Conservation (phyloP, 345 rosid species). For the Rubroshorea leprosula region DNA sequence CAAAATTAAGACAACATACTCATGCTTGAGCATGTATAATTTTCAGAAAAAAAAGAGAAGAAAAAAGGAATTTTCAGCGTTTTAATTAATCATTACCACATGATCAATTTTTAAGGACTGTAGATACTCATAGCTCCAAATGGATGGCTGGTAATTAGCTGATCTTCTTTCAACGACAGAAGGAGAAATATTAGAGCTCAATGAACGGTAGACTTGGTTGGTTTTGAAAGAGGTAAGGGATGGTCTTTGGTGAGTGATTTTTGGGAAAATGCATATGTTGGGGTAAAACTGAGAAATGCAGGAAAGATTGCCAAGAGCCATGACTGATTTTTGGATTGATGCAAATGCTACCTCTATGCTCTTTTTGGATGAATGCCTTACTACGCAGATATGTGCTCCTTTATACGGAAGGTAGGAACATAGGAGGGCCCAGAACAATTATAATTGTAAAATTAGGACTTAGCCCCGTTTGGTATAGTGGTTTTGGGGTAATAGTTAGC, state of each 20-base stretch:
- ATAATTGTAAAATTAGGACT: no score
- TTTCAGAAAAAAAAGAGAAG: neutral
- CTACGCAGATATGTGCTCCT: no score
- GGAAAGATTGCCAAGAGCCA: neutral
- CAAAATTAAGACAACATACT: neutral
- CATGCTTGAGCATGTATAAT: neutral
- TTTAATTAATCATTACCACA: neutral
- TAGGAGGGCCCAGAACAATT: no score
- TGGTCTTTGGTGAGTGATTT: neutral
- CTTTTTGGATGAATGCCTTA: no score
- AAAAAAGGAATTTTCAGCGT: no score
- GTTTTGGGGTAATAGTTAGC: no score
- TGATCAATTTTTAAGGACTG: neutral
- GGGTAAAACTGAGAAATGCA: neutral
- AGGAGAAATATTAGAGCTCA: neutral
- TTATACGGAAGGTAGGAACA: no score
- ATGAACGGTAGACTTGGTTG: neutral
- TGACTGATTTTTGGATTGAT: no score
- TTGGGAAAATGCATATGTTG: neutral
- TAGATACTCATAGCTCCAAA: neutral
- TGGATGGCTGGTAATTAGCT: conserved; percentile 1
- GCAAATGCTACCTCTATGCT: no score
- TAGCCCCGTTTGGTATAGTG: no score
- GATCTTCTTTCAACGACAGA: neutral
- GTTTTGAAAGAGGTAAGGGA: neutral